phyloP scores from a whole-genome alignment of 495 filamentous ascomycete species.

The Penicillium goetzii region DNA sequence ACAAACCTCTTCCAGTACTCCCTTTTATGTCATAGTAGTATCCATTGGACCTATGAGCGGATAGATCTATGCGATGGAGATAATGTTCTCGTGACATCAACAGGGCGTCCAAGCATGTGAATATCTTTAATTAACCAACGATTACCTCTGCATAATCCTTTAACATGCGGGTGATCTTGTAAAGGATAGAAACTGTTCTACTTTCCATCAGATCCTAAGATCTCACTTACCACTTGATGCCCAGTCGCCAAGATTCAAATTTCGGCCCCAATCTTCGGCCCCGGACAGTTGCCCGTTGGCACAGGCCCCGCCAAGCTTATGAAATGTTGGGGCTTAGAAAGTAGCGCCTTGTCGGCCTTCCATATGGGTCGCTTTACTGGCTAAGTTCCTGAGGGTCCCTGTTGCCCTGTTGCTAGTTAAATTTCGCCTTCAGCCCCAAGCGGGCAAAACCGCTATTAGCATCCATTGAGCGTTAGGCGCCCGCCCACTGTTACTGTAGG shows the following conservation, averaged over 20 bases:
- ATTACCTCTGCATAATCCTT: too few relatives aligned
- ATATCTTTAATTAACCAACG: too few relatives aligned
- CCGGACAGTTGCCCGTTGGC: not conserved
- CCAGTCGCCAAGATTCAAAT: not conserved
- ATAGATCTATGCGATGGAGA: too few relatives aligned
- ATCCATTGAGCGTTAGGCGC: not conserved
- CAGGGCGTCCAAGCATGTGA: too few relatives aligned
- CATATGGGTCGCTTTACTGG: not conserved
- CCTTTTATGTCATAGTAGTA: too few relatives aligned
- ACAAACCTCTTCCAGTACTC: too few relatives aligned
- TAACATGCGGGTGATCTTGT: too few relatives aligned
- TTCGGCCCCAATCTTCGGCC: not conserved
- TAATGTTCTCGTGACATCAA: too few relatives aligned
- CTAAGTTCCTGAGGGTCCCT: not conserved
- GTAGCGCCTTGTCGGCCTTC: not conserved
- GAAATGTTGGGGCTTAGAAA: not conserved
- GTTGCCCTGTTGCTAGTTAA: not conserved
- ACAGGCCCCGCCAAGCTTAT: conserved; percentile 1
- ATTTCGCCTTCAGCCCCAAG: not conserved
- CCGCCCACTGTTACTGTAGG: not conserved
- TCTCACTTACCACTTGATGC: not conserved
- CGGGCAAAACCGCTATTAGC: not conserved
- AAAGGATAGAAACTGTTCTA: too few relatives aligned
- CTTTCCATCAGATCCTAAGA: not conserved
- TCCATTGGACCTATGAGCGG: too few relatives aligned